Percentiles rank a stretch among this genome's conserved stretches.
Evolutionary conservation across 1,139 yeast genomes (phyloP).

Genomic region (Sugiyamaella novakii): DNA sequence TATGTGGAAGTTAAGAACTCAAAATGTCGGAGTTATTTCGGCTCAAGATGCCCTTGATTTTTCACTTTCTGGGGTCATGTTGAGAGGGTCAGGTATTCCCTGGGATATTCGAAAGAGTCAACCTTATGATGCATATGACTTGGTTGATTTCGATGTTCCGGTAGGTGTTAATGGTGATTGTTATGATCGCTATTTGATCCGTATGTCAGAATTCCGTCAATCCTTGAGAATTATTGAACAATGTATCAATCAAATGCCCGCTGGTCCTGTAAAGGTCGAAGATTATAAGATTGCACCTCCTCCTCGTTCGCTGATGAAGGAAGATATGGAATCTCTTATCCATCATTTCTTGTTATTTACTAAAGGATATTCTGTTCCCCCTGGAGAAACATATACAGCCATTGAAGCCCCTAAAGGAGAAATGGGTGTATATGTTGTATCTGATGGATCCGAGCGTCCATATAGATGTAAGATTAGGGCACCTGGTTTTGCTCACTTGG

Average conservation of each 20-base stretch:
- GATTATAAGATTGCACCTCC: constrained; percentile 87
- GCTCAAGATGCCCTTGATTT: constrained; percentile 88
- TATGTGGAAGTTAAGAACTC: constrained; percentile 89
- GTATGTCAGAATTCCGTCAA: constrained; percentile 93
- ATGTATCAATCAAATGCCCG: constrained; percentile 89
- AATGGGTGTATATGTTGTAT: constrained; percentile 87
- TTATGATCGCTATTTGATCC: constrained; percentile 81
- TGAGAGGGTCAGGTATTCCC: constrained; percentile 88
- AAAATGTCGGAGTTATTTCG: constrained; percentile 75
- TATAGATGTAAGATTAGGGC: constrained; percentile 92
- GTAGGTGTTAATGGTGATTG: constrained; percentile 90
- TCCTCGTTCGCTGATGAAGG: constrained; percentile 79
- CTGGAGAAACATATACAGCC: constrained; percentile 88
- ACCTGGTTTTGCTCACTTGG: constrained; percentile 89
- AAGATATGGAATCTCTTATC: constrained; percentile 89
- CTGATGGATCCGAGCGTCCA: constrained; percentile 89
- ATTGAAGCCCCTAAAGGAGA: constrained; percentile 97
- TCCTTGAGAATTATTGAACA: constrained; percentile 86
- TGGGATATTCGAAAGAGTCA: constrained; percentile 84
- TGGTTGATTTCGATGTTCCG: constrained; percentile 82
- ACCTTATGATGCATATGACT: constrained; percentile 88
- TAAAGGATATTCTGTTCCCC: constrained; percentile 87
- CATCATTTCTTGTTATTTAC: constrained; percentile 87
- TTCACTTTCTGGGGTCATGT: constrained; percentile 83
- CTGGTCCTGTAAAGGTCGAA: constrained; percentile 90